A percentile compares a stretch with the other conserved stretches of the same genome.
Evolutionary conservation across 345 rosid species (phyloP).

Genomic region (Brassica incana): DNA sequence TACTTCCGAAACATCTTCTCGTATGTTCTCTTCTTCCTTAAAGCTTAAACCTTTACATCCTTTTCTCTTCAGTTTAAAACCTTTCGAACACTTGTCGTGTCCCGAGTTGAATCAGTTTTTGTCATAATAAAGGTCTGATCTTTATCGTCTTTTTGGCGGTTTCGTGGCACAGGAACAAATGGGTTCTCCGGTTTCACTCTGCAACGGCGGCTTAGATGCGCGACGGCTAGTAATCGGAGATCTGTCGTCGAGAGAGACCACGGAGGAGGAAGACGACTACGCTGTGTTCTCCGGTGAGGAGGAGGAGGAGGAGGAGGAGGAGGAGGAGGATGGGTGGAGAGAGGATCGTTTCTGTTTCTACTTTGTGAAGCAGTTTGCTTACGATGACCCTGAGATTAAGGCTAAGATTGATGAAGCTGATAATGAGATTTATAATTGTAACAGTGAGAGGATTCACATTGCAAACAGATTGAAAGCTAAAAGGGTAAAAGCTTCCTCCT

Average conservation of each 20-base stretch:
- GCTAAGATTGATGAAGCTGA: slow-evolving; percentile 65
- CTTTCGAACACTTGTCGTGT: slow-evolving; percentile 4
- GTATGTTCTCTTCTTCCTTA: not conserved
- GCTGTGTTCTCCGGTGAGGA: slow-evolving; percentile 46
- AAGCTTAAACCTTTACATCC: not conserved
- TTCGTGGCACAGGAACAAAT: slow-evolving; percentile 18
- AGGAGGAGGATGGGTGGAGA: slow-evolving; percentile 61
- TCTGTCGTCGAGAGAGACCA: slow-evolving; percentile 33
- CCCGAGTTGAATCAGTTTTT: not conserved
- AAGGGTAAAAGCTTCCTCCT: slow-evolving; percentile 48
- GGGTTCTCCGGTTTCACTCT: slow-evolving; percentile 25
- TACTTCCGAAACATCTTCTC: slow-evolving; percentile 14
- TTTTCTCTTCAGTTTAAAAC: not conserved
- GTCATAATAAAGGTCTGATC: slow-evolving; percentile 7
- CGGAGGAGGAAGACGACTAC: slow-evolving; percentile 47
- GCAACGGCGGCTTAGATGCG: slow-evolving; percentile 30
- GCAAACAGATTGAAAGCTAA: slow-evolving; percentile 48
- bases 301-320: slow-evolving; percentile 52
- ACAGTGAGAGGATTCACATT: slow-evolving; percentile 47
- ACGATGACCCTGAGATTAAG: slow-evolving; percentile 69
- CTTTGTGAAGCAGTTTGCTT: slow-evolving; percentile 52
- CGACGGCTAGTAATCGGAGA: slow-evolving; percentile 1
- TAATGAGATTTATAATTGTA: slow-evolving; percentile 56
- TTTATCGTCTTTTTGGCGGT: slow-evolving; percentile 7
- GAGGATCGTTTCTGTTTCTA: slow-evolving; percentile 57